phyloP scores from a whole-genome alignment of 2,329 filamentous ascomycete genomes.

The Trichoderma brevicompactum region DNA sequence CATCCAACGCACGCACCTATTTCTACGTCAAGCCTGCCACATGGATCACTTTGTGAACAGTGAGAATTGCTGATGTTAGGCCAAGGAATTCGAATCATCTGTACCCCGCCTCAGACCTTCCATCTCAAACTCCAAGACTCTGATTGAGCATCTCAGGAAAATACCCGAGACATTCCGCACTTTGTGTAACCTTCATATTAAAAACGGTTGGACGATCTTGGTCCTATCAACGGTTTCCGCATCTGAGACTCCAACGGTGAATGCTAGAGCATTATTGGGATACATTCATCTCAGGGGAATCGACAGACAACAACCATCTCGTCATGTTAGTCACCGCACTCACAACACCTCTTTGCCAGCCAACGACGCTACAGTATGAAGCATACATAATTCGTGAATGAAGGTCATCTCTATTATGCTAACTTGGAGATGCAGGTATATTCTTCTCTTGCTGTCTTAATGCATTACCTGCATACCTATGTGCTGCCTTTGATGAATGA shows the following conservation, averaged over 20 bases:
- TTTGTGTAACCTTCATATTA: neutral
- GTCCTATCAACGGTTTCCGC: neutral
- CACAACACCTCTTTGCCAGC: neutral
- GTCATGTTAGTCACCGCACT: too few species aligned
- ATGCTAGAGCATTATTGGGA: neutral
- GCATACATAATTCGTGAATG: neutral
- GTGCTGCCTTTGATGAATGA: too few species aligned
- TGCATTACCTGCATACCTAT: too few species aligned
- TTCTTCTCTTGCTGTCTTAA: too few species aligned
- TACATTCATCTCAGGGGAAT: neutral
- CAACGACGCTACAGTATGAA: neutral
- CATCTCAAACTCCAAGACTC: too few species aligned
- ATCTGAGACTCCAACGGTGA: neutral
- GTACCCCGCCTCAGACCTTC: neutral
- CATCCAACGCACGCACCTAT: neutral
- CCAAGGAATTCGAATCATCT: neutral
- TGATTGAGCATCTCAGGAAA: neutral
- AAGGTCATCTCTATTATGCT: too few species aligned
- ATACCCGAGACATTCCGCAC: neutral
- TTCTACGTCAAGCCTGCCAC: neutral
- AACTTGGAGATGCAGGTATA: neutral
- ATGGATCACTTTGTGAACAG: neutral
- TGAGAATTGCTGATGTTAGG: neutral
- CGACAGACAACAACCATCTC: neutral
- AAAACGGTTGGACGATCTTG: neutral